Evolutionary conservation across 2,329 filamentous ascomycete species (phyloP), one percentile per base, ranked within the genome.

Genomic region (Pseudocercospora cruenta): DNA sequence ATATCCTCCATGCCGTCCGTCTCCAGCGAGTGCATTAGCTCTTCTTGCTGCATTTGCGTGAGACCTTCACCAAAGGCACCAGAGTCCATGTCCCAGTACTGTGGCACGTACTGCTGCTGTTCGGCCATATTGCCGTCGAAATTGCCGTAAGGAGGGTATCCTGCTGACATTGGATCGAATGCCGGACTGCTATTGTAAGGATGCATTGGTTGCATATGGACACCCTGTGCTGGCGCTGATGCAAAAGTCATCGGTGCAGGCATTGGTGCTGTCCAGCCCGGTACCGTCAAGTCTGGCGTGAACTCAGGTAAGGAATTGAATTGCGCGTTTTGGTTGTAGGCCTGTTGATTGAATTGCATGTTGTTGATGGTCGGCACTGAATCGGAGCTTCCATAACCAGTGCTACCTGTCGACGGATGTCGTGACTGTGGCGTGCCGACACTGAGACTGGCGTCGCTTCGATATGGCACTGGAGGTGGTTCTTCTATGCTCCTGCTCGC

Each of bases 1-100:
- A 79, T 78, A 62, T 77, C 75, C 45, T 75, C 74, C 75, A 78
- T 78, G 10, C 77, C 77, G n/a, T 75, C 71, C 16, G 75, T 78
- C 67, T 79, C 77, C 12, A 79, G 67, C 1, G 65, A 70, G n/a
- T 75, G 76, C 72, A 79, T 75, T 31, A 79, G 69, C 62, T 79
- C 77, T 45, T 75, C 70, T 60, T 78, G 77, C 63, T 79, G 77
- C 45, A 70, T 69, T 33, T 75, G 71, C 3, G 69, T 76, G 45
- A 79, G 60, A 8, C 76, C 77, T 21, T 71, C 71, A n/a, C 76
- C 76, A 59, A 75, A 78, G 3, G 64, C 68, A 21, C 72, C 71
- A 0, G 69, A 67, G 28, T 76, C 73, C 65, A 75, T 71, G 57
- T 75, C 70, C 70, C 70, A 72, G 58, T 71, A 70, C 53, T 71